phyloP scores from a whole-genome alignment of 164 flowering plant species.

The Houttuynia cordata region DNA sequence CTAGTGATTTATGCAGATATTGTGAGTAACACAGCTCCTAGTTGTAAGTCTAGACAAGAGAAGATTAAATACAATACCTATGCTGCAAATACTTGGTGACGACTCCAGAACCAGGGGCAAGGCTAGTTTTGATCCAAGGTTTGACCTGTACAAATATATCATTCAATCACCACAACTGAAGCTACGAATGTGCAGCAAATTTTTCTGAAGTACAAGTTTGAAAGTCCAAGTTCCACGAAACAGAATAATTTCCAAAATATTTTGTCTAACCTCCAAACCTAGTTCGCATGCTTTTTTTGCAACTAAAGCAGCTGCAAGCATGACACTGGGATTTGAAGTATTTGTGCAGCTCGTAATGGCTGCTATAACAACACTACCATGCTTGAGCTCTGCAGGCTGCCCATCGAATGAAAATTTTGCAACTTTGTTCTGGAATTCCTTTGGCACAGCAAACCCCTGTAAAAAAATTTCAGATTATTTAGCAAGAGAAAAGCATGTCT shows the following conservation, averaged over 20 bases:
- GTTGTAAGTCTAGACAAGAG: background rate
- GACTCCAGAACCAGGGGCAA: slow-evolving; percentile 88
- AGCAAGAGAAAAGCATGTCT: background rate
- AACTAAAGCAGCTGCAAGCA: slow-evolving; percentile 90
- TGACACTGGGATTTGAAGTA: slow-evolving; percentile 86
- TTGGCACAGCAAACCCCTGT: slow-evolving; percentile 81
- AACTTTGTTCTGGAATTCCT: slow-evolving; percentile 63
- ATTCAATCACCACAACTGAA: background rate
- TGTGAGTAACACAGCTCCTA: background rate
- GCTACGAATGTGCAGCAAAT: background rate
- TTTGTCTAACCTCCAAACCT: slow-evolving; percentile 57
- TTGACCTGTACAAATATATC: slow-evolving; percentile 36
- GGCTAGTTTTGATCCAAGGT: slow-evolving; percentile 87
- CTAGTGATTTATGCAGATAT: background rate
- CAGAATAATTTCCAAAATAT: background rate
- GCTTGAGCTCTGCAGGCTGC: slow-evolving; percentile 61
- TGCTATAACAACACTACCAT: slow-evolving; percentile 84
- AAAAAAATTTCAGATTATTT: background rate
- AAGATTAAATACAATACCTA: slow-evolving; percentile 28
- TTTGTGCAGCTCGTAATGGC: slow-evolving; percentile 93
- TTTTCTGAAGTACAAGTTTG: background rate
- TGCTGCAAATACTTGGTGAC: slow-evolving; percentile 75
- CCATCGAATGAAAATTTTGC: slow-evolving; percentile 57
- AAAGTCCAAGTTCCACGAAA: background rate
- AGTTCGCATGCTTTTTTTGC: slow-evolving; percentile 82